phyloP scores from a whole-genome alignment of 2,329 filamentous ascomycete genomes.

The Albophoma yamanashiensis region DNA sequence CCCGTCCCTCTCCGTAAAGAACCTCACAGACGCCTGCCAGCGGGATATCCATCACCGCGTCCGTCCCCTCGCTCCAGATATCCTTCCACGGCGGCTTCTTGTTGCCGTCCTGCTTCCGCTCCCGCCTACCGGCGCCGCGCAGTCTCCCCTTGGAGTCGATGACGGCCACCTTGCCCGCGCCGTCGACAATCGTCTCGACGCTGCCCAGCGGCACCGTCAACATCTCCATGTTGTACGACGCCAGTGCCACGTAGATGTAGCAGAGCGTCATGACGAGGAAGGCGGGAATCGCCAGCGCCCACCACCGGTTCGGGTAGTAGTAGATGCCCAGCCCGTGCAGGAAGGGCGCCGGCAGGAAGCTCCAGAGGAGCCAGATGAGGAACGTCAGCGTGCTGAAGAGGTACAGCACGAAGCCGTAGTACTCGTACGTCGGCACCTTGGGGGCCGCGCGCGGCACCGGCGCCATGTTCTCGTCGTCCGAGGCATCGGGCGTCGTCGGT shows the following conservation, averaged over 20 bases:
- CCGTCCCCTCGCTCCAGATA: slow-evolving; percentile 86
- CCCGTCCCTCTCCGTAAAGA: slow-evolving; percentile 59
- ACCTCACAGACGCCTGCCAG: slow-evolving; percentile 92
- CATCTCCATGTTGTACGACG: slow-evolving; percentile 81
- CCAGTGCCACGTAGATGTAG: slow-evolving; percentile 91
- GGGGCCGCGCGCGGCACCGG: slow-evolving; percentile 79
- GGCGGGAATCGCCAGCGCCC: slow-evolving; percentile 83
- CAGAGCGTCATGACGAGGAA: slow-evolving; percentile 81
- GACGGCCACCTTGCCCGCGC: slow-evolving; percentile 74
- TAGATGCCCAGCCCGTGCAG: slow-evolving; percentile 87
- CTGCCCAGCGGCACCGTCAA: slow-evolving; percentile 70
- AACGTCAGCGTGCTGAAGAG: slow-evolving; percentile 79
- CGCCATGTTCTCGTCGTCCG: slow-evolving; percentile 77
- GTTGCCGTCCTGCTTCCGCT: slow-evolving; percentile 23
- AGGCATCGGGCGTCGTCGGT: slow-evolving; percentile 88
- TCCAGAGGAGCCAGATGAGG: slow-evolving; percentile 65
- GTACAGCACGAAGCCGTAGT: slow-evolving; percentile 97
- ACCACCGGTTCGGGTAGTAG: slow-evolving; percentile 97
- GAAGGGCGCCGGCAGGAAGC: slow-evolving; percentile 84
- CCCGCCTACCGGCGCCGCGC: slow-evolving; percentile 23
- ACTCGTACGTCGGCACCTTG: slow-evolving; percentile 97
- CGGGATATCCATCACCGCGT: slow-evolving; percentile 95
- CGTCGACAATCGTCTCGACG: slow-evolving; percentile 86
- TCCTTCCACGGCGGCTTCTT: slow-evolving; percentile 58
- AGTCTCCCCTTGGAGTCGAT: slow-evolving; percentile 60